phyloP scores from a whole-genome alignment of 495 filamentous ascomycete species.

The Podospora appendiculata region DNA sequence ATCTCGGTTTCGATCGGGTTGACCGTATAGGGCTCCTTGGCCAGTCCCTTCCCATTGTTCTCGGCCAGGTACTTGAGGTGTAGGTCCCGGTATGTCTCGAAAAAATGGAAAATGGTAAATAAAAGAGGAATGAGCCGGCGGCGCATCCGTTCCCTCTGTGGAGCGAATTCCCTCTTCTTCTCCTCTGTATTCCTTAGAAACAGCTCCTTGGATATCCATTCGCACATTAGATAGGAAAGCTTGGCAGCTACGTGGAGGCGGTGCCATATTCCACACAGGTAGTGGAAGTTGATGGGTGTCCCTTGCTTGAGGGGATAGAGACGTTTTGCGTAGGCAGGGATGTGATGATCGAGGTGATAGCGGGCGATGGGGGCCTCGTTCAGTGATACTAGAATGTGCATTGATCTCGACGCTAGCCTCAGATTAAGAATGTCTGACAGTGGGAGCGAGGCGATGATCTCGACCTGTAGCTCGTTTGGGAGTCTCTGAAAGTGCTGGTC shows the following conservation, averaged over 20 bases:
- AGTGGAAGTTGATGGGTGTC: conserved; percentile 40
- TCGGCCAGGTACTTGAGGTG: conserved; percentile 43
- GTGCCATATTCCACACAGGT: conserved; percentile 53
- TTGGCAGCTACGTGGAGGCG: conserved; percentile 48
- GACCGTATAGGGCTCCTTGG: conserved; percentile 30
- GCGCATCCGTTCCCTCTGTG: conserved; percentile 48
- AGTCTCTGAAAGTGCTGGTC: conserved; percentile 43
- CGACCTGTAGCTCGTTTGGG: conserved; percentile 48
- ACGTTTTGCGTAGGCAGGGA: conserved; percentile 44
- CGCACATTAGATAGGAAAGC: conserved; percentile 44
- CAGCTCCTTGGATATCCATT: conserved; percentile 49
- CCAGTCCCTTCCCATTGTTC: conserved; percentile 30
- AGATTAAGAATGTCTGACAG: conserved; percentile 46
- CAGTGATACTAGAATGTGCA: conserved; percentile 45
- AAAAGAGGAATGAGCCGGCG: conserved; percentile 46
- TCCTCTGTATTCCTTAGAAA: conserved; percentile 44
- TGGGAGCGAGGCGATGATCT: conserved; percentile 47
- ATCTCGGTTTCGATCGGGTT: conserved; percentile 48
- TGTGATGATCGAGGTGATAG: conserved; percentile 45
- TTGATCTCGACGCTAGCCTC: conserved; percentile 43
- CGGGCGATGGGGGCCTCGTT: conserved; percentile 49
- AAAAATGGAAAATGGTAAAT: conserved; percentile 53
- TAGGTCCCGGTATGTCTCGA: conserved; percentile 48
- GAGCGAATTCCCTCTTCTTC: conserved; percentile 40
- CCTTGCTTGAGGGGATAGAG: conserved; percentile 42